These are phyloP conservation scores for Botrytis hyacinthi DNA, from an alignment of 2,329 filamentous ascomycete genomes.

Conservation along the genomic window DNA sequence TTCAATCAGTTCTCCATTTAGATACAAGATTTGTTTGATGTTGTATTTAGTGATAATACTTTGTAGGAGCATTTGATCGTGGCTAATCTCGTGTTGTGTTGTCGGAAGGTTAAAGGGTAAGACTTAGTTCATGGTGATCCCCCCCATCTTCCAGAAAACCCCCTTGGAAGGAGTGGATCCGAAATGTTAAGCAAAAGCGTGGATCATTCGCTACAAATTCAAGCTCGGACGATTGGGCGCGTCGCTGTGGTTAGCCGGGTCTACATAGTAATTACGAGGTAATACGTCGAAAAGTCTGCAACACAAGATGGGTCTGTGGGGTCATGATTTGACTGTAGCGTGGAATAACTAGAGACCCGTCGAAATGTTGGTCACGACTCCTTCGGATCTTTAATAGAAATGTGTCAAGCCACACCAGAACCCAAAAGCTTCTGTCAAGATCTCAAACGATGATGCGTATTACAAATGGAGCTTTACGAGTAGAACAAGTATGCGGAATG, in stretches of 20 bases:
- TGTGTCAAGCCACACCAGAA: background rate
- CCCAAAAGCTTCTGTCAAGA: background rate
- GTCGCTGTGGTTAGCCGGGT: background rate
- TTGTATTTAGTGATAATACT: background rate
- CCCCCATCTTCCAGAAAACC: conserved; percentile 17
- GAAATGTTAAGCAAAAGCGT: background rate
- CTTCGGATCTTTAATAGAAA: background rate
- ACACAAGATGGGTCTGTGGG: background rate
- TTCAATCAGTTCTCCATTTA: background rate
- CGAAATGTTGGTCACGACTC: background rate
- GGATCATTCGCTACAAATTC: conserved; percentile 8
- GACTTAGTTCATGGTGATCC: conserved; percentile 9
- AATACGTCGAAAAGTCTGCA: background rate
- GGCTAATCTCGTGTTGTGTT: background rate
- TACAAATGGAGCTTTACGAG: background rate
- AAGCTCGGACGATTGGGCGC: conserved; percentile 10
- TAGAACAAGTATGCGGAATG: background rate
- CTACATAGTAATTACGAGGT: background rate
- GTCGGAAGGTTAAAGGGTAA: background rate
- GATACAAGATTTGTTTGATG: background rate
- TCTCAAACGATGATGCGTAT: background rate
- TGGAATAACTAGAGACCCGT: background rate
- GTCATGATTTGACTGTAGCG: background rate
- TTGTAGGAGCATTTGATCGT: background rate
- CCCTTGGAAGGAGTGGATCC: conserved; percentile 9